Base-by-base conservation (phyloP, 2,329 filamentous ascomycete species). In the Penicillium sp. region DNA sequence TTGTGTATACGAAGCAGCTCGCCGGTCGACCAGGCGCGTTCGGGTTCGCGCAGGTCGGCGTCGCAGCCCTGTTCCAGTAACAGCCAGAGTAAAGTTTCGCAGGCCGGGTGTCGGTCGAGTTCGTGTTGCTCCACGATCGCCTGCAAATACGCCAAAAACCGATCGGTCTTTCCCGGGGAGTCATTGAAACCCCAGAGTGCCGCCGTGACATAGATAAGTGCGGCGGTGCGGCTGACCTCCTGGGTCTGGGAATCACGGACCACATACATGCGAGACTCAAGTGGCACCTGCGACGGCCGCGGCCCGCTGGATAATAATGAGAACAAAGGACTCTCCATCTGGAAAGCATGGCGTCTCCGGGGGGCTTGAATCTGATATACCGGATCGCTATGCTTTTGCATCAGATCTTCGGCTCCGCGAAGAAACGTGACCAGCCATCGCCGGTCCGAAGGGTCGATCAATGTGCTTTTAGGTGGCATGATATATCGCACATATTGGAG, bases 241-340 rank as follows among this genome's bases (percentile, higher is more conserved):
- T 61, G 62, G 9, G 60, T 63, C 8, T 59, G 53, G 5, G 47
- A 48, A 25, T 58, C 56, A 26, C 51, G 56, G 7, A 69, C 51
- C 14, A 70, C 65, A 41, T 65, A 69, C 35, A 56, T 54, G 23
- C 65, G 67, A 9, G 58, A 58, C 20, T 54, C 59, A 0, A 54
- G 45, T 10, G 66, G 64, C 4, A 70, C 59, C 30, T 58, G 58
- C 4, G 63, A 63, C 9, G 67, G 67, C 13, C 57, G 62, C 8
- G 67, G 67, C 6, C 67, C 67, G 40, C 59, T 64, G n/a, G 67
- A 68, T n/a, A 70, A 57, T 4, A 69, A 43, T 10, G 61, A 54
- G 35, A 67, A 68, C 7, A 69, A 50, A 13, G 64, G 60, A 32
- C 62, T 56, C 11, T 58, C 57, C 58, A 68, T 68, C 29, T 63